Evolutionary conservation across 2,329 filamentous ascomycete species (phyloP).

Genomic region (Aciculosporium take): DNA sequence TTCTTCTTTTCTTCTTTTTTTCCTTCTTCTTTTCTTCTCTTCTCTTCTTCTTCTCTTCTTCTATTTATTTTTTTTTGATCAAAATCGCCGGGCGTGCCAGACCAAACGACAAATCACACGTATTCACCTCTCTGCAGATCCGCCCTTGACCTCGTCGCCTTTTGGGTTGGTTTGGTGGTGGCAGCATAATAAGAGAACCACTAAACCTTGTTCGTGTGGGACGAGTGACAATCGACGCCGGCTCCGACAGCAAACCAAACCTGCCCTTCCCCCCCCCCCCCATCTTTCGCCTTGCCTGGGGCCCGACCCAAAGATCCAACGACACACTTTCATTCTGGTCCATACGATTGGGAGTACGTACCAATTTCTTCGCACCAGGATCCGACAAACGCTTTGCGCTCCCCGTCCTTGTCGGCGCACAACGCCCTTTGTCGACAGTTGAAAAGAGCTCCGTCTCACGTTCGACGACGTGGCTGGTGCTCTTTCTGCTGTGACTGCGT

Average conservation of each 20-base stretch:
- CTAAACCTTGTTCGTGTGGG: not conserved
- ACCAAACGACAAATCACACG: not conserved
- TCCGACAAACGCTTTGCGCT: not conserved
- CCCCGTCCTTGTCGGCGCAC: not conserved
- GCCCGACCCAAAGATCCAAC: not conserved
- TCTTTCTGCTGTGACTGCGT: not conserved
- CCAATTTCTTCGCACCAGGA: not conserved
- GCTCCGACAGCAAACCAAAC: constrained; percentile 1
- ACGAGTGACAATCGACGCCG: constrained; percentile 2
- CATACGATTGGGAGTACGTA: constrained; percentile 1
- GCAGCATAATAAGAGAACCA: too few species aligned
- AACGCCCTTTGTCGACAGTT: not conserved
- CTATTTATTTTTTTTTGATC: too few species aligned
- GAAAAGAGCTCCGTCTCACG: too few species aligned
- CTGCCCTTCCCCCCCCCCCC: not conserved
- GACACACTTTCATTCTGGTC: not conserved
- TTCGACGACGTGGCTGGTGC: constrained; percentile 2
- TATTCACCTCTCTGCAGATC: too few species aligned
- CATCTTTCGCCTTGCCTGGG: not conserved
- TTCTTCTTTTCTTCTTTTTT: too few species aligned
- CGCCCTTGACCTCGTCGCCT: too few species aligned
- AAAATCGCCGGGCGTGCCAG: too few species aligned
- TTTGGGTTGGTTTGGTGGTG: too few species aligned
- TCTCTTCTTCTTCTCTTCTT: too few species aligned
- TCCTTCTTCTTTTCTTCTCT: too few species aligned